Conservation (phyloP, 768 basidiomycete genomes). For the Coprinopsis strossmayeri region DNA sequence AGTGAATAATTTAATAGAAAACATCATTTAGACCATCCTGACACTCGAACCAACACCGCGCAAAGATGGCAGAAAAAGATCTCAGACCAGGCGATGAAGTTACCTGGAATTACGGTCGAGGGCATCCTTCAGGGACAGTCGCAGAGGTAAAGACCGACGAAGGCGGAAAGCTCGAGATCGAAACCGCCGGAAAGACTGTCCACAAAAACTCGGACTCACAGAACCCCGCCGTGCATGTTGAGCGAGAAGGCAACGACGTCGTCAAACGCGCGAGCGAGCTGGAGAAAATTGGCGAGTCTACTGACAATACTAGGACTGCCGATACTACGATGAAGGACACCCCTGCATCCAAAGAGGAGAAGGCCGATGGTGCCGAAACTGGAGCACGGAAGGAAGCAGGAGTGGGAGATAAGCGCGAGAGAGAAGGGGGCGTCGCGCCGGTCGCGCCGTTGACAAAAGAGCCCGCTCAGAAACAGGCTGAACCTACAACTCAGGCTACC, state of each 20-base stretch:
- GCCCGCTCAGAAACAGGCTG: conserved; percentile 1
- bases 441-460: background rate
- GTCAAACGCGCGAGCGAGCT: conserved; percentile 24
- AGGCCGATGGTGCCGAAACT: background rate
- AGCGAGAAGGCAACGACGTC: conserved; percentile 21
- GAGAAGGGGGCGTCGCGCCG: conserved; percentile 9
- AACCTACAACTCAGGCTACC: background rate
- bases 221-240: conserved; percentile 23
- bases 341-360: conserved; percentile 7
- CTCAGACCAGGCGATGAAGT: conserved; percentile 25
- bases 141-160: conserved; percentile 17
- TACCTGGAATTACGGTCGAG: conserved; percentile 21
- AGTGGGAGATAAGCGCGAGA: conserved; percentile 19
- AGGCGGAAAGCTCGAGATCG: conserved; percentile 20
- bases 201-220: conserved; percentile 21
- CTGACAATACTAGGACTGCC: background rate
- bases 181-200: conserved; percentile 18
- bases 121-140: conserved; percentile 19
- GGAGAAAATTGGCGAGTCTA: conserved; percentile 11
- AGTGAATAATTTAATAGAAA: no score
- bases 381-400: conserved; percentile 11
- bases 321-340: background rate
- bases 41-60: no score
- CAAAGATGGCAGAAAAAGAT: conserved; percentile 19
- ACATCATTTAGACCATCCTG: no score